Evolutionary conservation across 495 filamentous ascomycete genomes (phyloP).

Genomic region (Cenococcum geophilum): DNA sequence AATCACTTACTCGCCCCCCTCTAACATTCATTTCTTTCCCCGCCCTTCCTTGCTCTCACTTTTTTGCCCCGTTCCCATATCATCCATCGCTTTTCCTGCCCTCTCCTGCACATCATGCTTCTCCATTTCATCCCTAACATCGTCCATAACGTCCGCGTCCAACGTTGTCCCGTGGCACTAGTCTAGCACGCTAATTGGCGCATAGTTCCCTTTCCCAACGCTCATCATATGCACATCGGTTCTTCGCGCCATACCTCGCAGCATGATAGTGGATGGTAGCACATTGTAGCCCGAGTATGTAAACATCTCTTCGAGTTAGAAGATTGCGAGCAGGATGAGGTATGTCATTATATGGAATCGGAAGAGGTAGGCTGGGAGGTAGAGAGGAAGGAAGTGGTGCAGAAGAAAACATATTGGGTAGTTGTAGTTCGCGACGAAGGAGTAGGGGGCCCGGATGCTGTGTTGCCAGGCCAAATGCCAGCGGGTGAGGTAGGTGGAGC

Average conservation of each 20-base stretch:
- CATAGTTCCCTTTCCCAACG: conserved; percentile 64
- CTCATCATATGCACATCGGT: conserved; percentile 61
- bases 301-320: conserved; percentile 72
- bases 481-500: conserved; percentile 34
- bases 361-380: conserved; percentile 60
- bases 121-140: conserved; percentile 52
- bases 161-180: conserved; percentile 66
- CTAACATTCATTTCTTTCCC: conserved; percentile 14
- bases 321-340: conserved; percentile 58
- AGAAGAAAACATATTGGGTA: conserved; percentile 72
- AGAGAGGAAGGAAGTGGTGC: conserved; percentile 63
- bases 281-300: conserved; percentile 70
- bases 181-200: conserved; percentile 71
- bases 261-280: conserved; percentile 63
- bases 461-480: conserved; percentile 65
- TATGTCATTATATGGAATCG: conserved; percentile 75
- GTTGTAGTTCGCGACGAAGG: conserved; percentile 67
- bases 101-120: conserved; percentile 53
- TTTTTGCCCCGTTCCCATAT: conserved; percentile 21
- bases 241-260: conserved; percentile 67
- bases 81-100: conserved; percentile 35
- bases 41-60: conserved; percentile 14
- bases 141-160: conserved; percentile 50
- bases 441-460: conserved; percentile 53
- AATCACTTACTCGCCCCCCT: background rate